Evolutionary conservation across 2,329 filamentous ascomycete genomes (phyloP).

Genomic region (Teratosphaeria nubilosa): DNA sequence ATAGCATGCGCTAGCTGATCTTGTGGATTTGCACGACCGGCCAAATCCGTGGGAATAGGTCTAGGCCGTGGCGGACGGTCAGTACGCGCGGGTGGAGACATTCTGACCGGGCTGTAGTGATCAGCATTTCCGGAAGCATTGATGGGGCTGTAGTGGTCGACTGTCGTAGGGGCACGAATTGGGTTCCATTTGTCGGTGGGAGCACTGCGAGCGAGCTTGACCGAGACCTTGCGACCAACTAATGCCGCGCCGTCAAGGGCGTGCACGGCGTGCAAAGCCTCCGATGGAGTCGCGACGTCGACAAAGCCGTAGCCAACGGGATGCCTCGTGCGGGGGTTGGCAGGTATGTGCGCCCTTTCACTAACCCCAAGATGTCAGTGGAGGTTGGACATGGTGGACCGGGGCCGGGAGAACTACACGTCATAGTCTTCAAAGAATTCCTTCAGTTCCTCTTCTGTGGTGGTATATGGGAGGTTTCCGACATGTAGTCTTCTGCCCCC

Average conservation of each 20-base stretch:
- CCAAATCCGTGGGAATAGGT: not conserved
- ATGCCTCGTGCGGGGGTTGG: conserved; percentile 97
- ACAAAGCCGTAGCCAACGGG: conserved; percentile 98
- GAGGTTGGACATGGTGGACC: not conserved
- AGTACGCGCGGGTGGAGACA: not conserved
- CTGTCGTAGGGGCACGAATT: not conserved
- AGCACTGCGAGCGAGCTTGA: conserved; percentile 96
- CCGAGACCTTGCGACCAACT: conserved; percentile 96
- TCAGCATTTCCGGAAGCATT: not conserved
- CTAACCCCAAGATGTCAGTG: conserved; percentile 38
- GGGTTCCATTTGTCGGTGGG: conserved; percentile 26
- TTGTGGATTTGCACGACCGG: not conserved
- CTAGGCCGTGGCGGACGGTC: not conserved
- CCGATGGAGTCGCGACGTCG: conserved; percentile 85
- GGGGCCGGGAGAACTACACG: conserved; percentile 64
- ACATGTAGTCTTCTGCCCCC: conserved; percentile 99
- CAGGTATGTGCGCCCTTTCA: conserved; percentile 97
- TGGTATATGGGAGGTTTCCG: conserved; percentile 99
- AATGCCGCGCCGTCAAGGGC: conserved; percentile 97
- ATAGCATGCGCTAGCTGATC: not conserved
- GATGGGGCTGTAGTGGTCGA: not conserved
- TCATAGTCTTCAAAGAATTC: conserved; percentile 99
- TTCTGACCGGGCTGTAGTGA: not conserved
- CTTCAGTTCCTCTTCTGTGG: conserved; percentile 99
- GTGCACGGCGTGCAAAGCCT: conserved; percentile 89